Evolutionary conservation across 129 eudicot genomes (phyloP).

Genomic region (Centaurea solstitialis): DNA sequence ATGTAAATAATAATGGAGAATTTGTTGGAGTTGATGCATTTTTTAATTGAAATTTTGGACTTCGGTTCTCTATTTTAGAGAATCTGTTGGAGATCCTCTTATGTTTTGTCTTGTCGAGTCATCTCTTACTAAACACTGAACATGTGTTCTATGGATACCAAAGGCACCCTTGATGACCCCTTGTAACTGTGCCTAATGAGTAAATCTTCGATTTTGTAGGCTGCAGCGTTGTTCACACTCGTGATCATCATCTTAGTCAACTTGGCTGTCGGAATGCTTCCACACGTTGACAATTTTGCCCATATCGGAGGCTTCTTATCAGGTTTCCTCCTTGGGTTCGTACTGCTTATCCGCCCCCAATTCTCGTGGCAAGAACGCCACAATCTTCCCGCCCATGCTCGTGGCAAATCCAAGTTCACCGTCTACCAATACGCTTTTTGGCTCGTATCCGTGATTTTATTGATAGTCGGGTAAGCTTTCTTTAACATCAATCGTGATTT

Average conservation of each 20-base stretch:
- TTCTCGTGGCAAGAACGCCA: slow-evolving; percentile 70
- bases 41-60: too few species aligned
- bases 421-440: slow-evolving; percentile 56
- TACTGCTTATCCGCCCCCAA: slow-evolving; percentile 70
- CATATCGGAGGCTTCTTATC: slow-evolving; percentile 83
- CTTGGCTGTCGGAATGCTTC: slow-evolving; percentile 87
- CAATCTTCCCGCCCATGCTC: slow-evolving; percentile 47
- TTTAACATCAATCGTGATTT: neutral
- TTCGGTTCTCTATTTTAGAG: too few species aligned
- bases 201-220: slow-evolving; percentile 38
- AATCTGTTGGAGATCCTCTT: too few species aligned
- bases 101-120: too few species aligned
- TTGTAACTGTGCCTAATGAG: neutral
- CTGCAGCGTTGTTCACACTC: slow-evolving; percentile 77
- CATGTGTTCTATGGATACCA: too few species aligned
- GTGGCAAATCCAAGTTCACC: slow-evolving; percentile 58
- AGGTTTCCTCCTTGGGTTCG: slow-evolving; percentile 85
- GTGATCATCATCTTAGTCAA: slow-evolving; percentile 67
- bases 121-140: too few species aligned
- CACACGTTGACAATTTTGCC: slow-evolving; percentile 89
- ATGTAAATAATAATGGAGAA: too few species aligned
- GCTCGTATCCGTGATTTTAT: slow-evolving; percentile 46
- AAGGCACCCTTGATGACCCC: too few species aligned
- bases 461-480: slow-evolving; percentile 71
- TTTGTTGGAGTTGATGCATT: too few species aligned